Conservation (phyloP, 768 basidiomycete species). For the Leccinum broughii region DNA sequence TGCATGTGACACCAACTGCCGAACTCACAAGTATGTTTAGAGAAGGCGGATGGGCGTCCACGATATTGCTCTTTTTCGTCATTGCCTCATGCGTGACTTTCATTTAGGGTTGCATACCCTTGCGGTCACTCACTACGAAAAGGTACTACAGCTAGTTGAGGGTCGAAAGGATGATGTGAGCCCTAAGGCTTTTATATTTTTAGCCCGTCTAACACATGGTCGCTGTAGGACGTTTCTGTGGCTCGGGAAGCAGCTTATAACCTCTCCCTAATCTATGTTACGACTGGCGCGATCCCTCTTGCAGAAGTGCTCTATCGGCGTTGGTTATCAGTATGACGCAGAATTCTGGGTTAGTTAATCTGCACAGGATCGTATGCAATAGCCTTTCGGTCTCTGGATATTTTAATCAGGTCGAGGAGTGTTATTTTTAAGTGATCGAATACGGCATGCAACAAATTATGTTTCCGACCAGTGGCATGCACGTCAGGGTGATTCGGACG, state of each 20-base stretch:
- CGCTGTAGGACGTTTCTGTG: constrained; percentile 47
- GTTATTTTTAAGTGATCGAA: constrained; percentile 6
- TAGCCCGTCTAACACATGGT: neutral
- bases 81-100: neutral
- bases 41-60: constrained; percentile 36
- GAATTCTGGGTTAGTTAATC: neutral
- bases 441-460: constrained; percentile 11
- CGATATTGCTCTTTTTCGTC: neutral
- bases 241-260: constrained; percentile 87
- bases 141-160: constrained; percentile 65
- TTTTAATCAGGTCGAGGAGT: constrained; percentile 4
- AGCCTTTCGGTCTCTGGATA: constrained; percentile 5
- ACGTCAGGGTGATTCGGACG: neutral
- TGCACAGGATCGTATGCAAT: neutral
- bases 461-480: constrained; percentile 5
- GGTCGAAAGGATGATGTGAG: constrained; percentile 35
- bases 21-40: constrained; percentile 9
- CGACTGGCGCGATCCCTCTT: constrained; percentile 70
- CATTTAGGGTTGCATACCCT: constrained; percentile 71
- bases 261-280: constrained; percentile 76
- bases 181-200: neutral
- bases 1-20: neutral
- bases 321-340: constrained; percentile 74
- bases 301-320: constrained; percentile 70
- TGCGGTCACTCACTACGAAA: constrained; percentile 84